Conservation (phyloP, 345 rosid species). For the Anastatica hierochuntica region DNA sequence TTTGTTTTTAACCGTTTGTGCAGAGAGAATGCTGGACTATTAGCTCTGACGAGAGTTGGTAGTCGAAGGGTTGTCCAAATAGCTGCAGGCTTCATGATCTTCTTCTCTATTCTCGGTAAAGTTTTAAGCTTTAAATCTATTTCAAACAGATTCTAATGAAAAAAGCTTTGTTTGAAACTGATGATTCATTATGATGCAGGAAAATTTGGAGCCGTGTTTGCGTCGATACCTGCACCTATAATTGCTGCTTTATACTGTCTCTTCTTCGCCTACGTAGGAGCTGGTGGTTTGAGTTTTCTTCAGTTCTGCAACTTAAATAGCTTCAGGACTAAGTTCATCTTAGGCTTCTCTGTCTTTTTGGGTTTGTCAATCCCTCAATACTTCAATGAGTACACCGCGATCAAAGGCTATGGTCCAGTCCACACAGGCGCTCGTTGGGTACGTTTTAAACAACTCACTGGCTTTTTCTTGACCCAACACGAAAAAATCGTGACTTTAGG, state of each 20-base stretch:
- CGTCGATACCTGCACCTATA: conserved; percentile 91
- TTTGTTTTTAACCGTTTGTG: neutral
- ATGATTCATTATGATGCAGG: conserved; percentile 38
- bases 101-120: conserved; percentile 94
- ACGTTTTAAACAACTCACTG: conserved; percentile 15
- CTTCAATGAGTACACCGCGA: conserved; percentile 91
- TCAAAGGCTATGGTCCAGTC: conserved; percentile 86
- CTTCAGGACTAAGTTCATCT: conserved; percentile 71
- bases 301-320: conserved; percentile 94
- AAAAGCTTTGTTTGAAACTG: neutral
- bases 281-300: conserved; percentile 86
- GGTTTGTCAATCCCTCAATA: no score
- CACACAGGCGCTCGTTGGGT: conserved; percentile 84
- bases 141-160: neutral
- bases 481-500: no score
- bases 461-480: neutral
- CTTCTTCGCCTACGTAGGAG: conserved; percentile 89
- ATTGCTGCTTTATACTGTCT: conserved; percentile 80
- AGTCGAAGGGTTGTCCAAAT: conserved; percentile 96
- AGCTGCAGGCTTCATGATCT: conserved; percentile 97
- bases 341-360: conserved; percentile 87
- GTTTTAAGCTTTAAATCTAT: conserved; percentile 4
- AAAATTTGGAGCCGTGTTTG: conserved; percentile 95
- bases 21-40: conserved; percentile 94
- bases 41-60: conserved; percentile 87